Percentiles rank a stretch among this genome's conserved stretches.
Evolutionary conservation across 441 rosid species (phyloP).

Genomic region (Omphalea diandra): DNA sequence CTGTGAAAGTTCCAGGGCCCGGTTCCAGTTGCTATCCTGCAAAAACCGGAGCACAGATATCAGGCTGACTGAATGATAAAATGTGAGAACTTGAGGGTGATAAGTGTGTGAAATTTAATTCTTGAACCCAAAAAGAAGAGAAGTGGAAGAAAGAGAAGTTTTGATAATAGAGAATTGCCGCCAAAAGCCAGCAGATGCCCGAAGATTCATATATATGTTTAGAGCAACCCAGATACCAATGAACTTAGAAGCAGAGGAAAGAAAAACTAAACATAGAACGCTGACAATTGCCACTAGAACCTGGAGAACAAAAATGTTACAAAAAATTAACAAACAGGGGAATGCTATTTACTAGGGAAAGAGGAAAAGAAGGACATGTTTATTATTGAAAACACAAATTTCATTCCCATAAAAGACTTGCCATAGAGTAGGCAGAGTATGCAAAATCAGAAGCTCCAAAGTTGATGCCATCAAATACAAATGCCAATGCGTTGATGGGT

Average conservation of each 20-base stretch:
- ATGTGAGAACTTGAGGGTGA: neutral
- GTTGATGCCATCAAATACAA: constrained; percentile 88
- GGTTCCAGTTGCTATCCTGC: constrained; percentile 85
- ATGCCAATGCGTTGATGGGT: constrained; percentile 87
- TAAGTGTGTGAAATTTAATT: neutral
- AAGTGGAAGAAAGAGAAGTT: neutral
- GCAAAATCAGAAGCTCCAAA: constrained; percentile 95
- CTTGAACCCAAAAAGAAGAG: neutral
- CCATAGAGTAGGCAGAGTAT: constrained; percentile 92
- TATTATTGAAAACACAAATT: neutral
- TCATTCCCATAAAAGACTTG: constrained; percentile 38
- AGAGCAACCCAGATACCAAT: constrained; percentile 88
- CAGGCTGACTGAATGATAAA: neutral
- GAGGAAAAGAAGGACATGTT: neutral
- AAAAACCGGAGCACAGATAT: constrained; percentile 10
- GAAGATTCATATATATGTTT: constrained; percentile 79
- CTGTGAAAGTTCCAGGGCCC: constrained; percentile 90
- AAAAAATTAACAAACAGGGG: neutral
- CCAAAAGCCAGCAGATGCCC: constrained; percentile 85
- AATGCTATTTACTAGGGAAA: too few species aligned
- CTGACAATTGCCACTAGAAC: constrained; percentile 68
- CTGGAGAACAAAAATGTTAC: constrained; percentile 29
- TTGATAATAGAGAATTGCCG: constrained; percentile 41
- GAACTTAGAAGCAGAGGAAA: constrained; percentile 63
- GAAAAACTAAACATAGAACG: constrained; percentile 53